phyloP scores from a whole-genome alignment of 225 moss, liverwort and hornwort species.

The Neckera pumila region DNA sequence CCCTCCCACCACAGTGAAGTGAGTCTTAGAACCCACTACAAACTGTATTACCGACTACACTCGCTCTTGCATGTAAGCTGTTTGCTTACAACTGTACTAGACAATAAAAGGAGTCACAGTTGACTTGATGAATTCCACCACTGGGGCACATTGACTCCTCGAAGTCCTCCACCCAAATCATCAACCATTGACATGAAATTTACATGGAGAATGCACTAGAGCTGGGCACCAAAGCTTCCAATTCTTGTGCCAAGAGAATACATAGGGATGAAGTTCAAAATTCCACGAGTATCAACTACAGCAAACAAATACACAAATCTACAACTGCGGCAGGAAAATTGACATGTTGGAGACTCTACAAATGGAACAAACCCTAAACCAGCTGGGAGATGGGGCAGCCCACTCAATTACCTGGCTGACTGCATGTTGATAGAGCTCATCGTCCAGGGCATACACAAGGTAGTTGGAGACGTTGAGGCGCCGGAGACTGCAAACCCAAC shows the following conservation, averaged over 20 bases:
- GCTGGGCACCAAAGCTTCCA: not conserved
- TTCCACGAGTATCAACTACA: not conserved
- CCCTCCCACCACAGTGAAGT: not conserved
- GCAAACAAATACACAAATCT: not conserved
- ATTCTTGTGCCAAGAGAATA: not conserved
- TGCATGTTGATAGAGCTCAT: constrained; percentile 80
- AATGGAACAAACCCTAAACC: not conserved
- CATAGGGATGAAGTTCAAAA: not conserved
- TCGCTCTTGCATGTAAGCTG: not conserved
- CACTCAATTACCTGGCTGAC: constrained; percentile 57
- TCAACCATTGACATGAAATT: not conserved
- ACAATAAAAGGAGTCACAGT: not conserved
- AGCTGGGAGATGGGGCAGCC: not conserved
- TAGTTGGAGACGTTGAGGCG: constrained; percentile 71
- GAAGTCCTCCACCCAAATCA: not conserved
- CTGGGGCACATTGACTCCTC: not conserved
- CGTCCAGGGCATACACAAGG: constrained; percentile 75
- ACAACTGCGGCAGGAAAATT: not conserved
- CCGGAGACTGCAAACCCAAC: constrained; percentile 90
- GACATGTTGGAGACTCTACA: not conserved
- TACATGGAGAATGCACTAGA: not conserved
- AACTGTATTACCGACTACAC: not conserved
- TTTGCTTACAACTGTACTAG: not conserved
- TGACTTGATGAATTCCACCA: not conserved
- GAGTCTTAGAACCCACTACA: not conserved